Conservation (phyloP, 73 alveolate genomes). For the Loxodes magnus region DNA sequence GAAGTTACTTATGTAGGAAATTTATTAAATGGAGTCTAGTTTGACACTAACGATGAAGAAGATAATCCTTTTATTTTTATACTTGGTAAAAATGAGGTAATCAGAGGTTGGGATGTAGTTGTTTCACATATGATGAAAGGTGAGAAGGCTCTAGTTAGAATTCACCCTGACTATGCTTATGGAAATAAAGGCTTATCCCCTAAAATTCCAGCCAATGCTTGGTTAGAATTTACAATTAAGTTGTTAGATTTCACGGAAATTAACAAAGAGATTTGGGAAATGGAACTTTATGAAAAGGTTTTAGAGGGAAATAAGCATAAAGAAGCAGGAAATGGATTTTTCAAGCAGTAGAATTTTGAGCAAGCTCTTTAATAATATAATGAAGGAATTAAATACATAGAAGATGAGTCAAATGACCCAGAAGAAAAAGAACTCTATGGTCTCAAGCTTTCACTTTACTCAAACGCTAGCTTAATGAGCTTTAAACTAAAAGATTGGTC, state of each 20-base stretch:
- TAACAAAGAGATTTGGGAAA: constrained; percentile 64
- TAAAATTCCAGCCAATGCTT: constrained; percentile 88
- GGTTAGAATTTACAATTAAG: constrained; percentile 79
- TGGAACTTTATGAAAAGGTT: constrained; percentile 68
- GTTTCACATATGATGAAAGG: constrained; percentile 80
- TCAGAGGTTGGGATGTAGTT: constrained; percentile 96
- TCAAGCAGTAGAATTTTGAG: constrained; percentile 45
- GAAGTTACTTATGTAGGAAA: constrained; percentile 76
- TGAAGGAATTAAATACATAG: constrained; percentile 53
- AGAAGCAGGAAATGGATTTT: constrained; percentile 77
- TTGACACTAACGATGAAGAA: constrained; percentile 62
- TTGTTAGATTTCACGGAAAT: constrained; percentile 59
- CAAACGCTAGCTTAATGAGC: constrained; percentile 40
- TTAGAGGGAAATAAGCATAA: constrained; percentile 57
- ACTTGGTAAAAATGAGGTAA: constrained; percentile 85
- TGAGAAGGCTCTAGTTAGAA: constrained; percentile 65
- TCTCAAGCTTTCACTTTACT: constrained; percentile 24
- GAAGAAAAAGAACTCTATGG: constrained; percentile 39
- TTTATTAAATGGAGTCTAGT: constrained; percentile 68
- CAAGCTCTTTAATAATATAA: constrained; percentile 56
- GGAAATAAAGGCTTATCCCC: constrained; percentile 90
- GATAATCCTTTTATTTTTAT: constrained; percentile 56
- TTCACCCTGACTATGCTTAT: constrained; percentile 58
- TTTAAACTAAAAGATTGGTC: constrained; percentile 44
- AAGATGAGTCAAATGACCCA: constrained; percentile 26